These are phyloP conservation scores for Vitellaria paradoxa DNA, from an alignment of 179 eudicot species.

Conservation along the genomic window DNA sequence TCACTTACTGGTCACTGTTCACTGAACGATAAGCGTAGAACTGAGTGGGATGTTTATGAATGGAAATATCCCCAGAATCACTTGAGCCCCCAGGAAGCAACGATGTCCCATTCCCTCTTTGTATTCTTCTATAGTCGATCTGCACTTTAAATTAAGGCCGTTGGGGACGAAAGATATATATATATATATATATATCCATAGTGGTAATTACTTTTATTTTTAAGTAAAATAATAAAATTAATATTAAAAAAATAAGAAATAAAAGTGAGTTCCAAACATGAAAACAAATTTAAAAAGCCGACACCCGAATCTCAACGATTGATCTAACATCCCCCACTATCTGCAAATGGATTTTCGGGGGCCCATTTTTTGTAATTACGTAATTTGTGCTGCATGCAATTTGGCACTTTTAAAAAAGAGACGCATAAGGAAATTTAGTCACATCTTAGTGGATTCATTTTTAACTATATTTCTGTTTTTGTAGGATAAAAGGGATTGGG, in stretches of 20 bases:
- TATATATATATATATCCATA: background rate
- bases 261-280: background rate
- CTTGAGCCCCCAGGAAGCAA: too few relatives aligned
- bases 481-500: background rate
- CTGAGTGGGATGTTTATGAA: background rate
- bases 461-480: too few relatives aligned
- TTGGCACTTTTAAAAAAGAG: background rate
- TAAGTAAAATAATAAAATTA: too few relatives aligned
- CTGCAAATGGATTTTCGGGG: slow-evolving; percentile 5
- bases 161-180: background rate
- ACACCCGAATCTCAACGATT: slow-evolving; percentile 20
- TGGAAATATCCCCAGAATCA: too few relatives aligned
- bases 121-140: too few relatives aligned
- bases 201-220: too few relatives aligned
- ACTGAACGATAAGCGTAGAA: too few relatives aligned
- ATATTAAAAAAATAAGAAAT: background rate
- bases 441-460: background rate
- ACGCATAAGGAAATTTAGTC: background rate
- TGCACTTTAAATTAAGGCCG: too few relatives aligned
- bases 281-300: slow-evolving; percentile 8
- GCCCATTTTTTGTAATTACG: background rate
- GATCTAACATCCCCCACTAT: background rate
- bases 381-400: background rate
- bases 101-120: too few relatives aligned
- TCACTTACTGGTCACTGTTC: too few relatives aligned